Conservation (phyloP, 495 filamentous ascomycete species). For the Penicillium ochrochloron region DNA sequence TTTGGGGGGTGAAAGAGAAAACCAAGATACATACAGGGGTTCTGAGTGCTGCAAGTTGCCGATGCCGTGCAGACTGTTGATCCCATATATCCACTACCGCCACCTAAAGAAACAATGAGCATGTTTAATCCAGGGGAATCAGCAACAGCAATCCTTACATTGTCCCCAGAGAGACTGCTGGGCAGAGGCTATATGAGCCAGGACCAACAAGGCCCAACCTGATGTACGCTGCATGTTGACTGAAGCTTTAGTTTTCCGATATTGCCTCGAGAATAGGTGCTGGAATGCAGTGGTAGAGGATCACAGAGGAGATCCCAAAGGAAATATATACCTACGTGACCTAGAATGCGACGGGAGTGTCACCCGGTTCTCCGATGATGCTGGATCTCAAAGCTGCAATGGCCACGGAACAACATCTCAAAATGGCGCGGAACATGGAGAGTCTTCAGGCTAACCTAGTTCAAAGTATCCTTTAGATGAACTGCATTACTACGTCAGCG, state of each 20-base stretch:
- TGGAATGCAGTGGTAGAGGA: neutral
- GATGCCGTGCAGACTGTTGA: conserved; percentile 17
- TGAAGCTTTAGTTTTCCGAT: neutral
- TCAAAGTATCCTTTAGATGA: neutral
- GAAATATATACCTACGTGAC: neutral
- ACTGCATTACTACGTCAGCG: neutral
- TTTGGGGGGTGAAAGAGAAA: neutral
- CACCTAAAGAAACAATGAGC: conserved; percentile 15
- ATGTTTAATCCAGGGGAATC: neutral
- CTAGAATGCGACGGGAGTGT: neutral
- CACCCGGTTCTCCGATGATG: conserved; percentile 7
- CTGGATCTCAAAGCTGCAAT: conserved; percentile 8
- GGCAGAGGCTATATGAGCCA: conserved; percentile 10
- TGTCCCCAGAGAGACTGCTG: conserved; percentile 18
- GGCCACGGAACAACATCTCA: conserved; percentile 21
- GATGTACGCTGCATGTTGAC: conserved; percentile 10
- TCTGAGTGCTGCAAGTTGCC: conserved; percentile 21
- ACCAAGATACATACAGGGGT: conserved; percentile 14
- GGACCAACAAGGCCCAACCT: conserved; percentile 3
- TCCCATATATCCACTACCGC: conserved; percentile 18
- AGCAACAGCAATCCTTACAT: conserved; percentile 3
- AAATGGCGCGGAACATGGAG: conserved; percentile 17
- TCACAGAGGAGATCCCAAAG: neutral
- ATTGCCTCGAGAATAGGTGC: neutral
- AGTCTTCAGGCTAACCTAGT: conserved; percentile 13